Base-by-base conservation (phyloP, 2,329 filamentous ascomycete genomes). In the Chaetoscypha palmicola region DNA sequence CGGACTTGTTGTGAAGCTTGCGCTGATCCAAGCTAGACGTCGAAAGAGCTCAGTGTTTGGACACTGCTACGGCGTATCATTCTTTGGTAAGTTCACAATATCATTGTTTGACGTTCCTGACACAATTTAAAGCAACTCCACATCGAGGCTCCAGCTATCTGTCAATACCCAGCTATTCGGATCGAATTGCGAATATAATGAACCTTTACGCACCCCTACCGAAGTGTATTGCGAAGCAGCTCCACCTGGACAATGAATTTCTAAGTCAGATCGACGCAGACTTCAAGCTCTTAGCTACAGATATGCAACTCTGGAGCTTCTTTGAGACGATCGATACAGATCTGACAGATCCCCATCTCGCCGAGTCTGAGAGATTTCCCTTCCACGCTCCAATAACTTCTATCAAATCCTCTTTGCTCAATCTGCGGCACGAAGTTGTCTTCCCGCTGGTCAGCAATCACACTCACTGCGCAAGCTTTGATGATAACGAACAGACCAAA, bases 301-400 rank as follows among this genome's bases (percentile, higher is more conserved):
- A 49, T 17, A 12, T 49, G 3, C 38, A 44, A 16, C 35, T 47
- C 3, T 45, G 40, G 36, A 38, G 34, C 8, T 47, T 49, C 30
- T 41, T 45, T 35, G 47, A 47, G 22, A 44, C 45, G 4, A 26
- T 37, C 12, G 47, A 49, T 42, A 37, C 45, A 5, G 19, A 44
- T 23, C 16, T 49, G 23, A 44, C 40, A 9, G 43, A 44, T 16
- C 31, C 38, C 31, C 14, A 41, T 22, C 30, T 33, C 5, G n/a
- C 17, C 10, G 38, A 41, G n/a, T 21, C 26, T 11, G 38, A 34
- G 17, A 24, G 30, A 4, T 41, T 41, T 41, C 26, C 38, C 5
- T 49, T 47, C 16, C 45, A 38, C 30, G 45, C 41, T 16, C 47
- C 45, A 17, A 45, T 49, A n/a, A 36, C 41, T 8, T 47, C 47